A percentile compares a stretch with the other conserved stretches of the same genome.
Conservation (phyloP, 2,329 filamentous ascomycete genomes). For the Rhynchosporium graminicola region DNA sequence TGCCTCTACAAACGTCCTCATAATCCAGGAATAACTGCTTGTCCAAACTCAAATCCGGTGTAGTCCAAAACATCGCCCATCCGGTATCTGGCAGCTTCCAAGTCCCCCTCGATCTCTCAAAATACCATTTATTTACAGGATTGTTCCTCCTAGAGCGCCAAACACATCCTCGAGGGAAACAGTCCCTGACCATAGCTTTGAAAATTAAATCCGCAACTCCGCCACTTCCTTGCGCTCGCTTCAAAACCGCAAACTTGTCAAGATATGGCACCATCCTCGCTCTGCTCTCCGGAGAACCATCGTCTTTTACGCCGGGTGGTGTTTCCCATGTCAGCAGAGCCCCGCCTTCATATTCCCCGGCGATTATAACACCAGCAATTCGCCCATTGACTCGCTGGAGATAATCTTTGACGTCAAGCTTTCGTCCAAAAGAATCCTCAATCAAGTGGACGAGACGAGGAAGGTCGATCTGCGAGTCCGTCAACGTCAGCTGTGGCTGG, state of each 20-base stretch:
- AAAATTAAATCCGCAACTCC: constrained; percentile 96
- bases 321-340: constrained; percentile 94
- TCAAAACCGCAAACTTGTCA: constrained; percentile 95
- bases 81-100: constrained; percentile 79
- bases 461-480: constrained; percentile 80
- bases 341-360: constrained; percentile 93
- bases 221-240: constrained; percentile 82
- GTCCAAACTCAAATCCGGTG: constrained; percentile 60
- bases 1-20: constrained; percentile 69
- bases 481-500: constrained; percentile 64
- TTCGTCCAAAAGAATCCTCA: constrained; percentile 87
- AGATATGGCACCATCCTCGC: constrained; percentile 83
- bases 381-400: constrained; percentile 76
- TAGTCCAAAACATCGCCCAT: constrained; percentile 99
- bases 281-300: constrained; percentile 51
- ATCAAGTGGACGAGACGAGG: constrained; percentile 82
- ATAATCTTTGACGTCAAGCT: constrained; percentile 82
- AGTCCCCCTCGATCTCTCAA: constrained; percentile 82
- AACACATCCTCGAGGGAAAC: constrained; percentile 85
- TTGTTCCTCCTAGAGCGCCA: constrained; percentile 88
- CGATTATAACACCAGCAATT: constrained; percentile 89
- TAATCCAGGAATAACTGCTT: constrained; percentile 64
- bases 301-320: constrained; percentile 60
- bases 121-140: constrained; percentile 99
- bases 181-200: constrained; percentile 88